Evolutionary conservation across 2,329 filamentous ascomycete species (phyloP), one percentile per base, ranked within the genome.

Genomic region (Curvularia lunata): DNA sequence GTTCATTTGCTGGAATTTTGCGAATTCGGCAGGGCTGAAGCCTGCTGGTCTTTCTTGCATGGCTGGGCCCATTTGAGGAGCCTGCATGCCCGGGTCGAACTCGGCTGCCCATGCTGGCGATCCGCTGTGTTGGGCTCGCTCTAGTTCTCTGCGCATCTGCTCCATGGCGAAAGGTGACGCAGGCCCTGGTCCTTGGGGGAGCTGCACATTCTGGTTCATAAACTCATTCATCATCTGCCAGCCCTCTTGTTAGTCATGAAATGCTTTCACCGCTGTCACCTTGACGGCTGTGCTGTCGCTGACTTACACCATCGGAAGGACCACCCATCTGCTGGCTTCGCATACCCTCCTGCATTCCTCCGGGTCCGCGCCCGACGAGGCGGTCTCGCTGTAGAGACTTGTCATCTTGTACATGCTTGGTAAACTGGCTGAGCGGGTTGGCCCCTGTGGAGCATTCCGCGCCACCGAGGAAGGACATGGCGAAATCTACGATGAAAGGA

Each of bases 391-490:
- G 95, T 56, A 98, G 82, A 56, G 91, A 95, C 80, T 93, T 96
- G 82, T 99, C 95, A 84, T 96, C 92, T 75, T 96, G 91, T 56
- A 95, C 91, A 78, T 97, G 93, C 80, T 99, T 99, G 64, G 93
- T 92, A 78, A 99, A 96, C 83, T 98, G 95, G 75, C 91, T 94
- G 71, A 99, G 88, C 56, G 96, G 95, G 79, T 99, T 99, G 73
- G 90, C 92, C 65, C 91, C 92, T 61, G 95, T 96, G 55, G 94
- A 98, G 84, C 95, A 99, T 82, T 98, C 95, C 69, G 94, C 91
- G 69, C 94, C 93, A 79, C 92, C 91, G 71, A 98, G 85, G 78
- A 99, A 98, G 54, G 94, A 97, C 94, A 99, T 98, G 66, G 61
- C 82, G 65, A 42, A 25, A 45, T 46, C 2, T 46, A 10, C 25